A percentile compares a stretch with the other conserved stretches of the same genome.
These are phyloP conservation scores for Lactuca saligna DNA, from an alignment of 129 eudicot species.

Conservation along the genomic window DNA sequence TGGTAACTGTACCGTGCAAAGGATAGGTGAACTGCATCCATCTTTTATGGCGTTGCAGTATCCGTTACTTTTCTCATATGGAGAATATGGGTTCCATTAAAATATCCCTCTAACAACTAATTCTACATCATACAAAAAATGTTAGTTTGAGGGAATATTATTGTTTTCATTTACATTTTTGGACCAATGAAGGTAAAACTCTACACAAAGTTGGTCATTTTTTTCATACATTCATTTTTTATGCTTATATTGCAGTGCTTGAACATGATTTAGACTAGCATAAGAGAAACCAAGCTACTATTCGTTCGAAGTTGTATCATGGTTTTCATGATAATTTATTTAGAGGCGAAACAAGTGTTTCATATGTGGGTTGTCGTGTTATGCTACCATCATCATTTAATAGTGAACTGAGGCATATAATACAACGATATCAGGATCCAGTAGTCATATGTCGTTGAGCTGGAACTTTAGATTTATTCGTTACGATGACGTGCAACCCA, in stretches of 20 bases:
- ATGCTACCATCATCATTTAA: neutral
- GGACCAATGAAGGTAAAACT: neutral
- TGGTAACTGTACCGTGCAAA: neutral
- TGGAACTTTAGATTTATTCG: neutral
- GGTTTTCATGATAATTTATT: neutral
- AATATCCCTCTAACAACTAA: neutral
- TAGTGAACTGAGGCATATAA: neutral
- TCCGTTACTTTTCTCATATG: neutral
- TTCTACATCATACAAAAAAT: neutral
- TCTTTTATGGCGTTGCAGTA: neutral
- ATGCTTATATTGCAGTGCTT: neutral
- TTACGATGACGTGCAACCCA: conserved; percentile 12
- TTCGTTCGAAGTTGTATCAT: neutral
- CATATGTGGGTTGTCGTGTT: neutral
- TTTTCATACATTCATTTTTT: neutral
- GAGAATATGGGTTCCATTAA: neutral
- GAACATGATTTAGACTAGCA: neutral
- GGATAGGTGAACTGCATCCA: conserved; percentile 3
- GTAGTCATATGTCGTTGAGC: conserved; percentile 3
- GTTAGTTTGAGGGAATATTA: neutral
- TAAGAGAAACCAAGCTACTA: neutral
- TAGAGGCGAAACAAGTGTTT: neutral
- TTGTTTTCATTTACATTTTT: neutral
- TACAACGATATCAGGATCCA: conserved; percentile 10
- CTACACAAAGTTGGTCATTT: neutral